These are phyloP conservation scores for Asterionellopsis glacialis DNA, from an alignment of 108 stramenopile species.

Conservation along the genomic window DNA sequence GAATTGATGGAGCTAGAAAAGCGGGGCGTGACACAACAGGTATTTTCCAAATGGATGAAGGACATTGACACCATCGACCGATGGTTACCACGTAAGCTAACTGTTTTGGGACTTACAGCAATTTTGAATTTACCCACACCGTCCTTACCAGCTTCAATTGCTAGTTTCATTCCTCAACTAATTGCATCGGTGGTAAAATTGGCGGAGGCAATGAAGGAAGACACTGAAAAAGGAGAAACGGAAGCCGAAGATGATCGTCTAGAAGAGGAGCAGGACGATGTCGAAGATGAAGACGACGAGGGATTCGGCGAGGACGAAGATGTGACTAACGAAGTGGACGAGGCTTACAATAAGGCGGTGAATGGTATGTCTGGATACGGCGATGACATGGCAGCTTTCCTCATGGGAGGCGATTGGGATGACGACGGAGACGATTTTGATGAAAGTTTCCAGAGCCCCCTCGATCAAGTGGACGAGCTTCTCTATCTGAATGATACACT, in stretches of 20 bases:
- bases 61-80: conserved; percentile 49
- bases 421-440: conserved; percentile 78
- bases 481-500: conserved; percentile 72
- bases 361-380: conserved; percentile 58
- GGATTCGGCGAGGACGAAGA: conserved; percentile 85
- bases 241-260: conserved; percentile 32
- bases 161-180: conserved; percentile 54
- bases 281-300: conserved; percentile 44
- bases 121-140: conserved; percentile 62
- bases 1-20: conserved; percentile 84
- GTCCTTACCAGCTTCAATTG: conserved; percentile 57
- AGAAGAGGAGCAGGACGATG: conserved; percentile 49
- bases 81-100: conserved; percentile 75
- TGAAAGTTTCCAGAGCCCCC: conserved; percentile 79
- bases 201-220: conserved; percentile 64
- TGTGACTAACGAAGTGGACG: conserved; percentile 77
- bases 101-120: conserved; percentile 70
- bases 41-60: conserved; percentile 78
- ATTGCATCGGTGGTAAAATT: conserved; percentile 57
- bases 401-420: conserved; percentile 81
- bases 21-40: conserved; percentile 76
- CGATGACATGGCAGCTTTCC: conserved; percentile 77
- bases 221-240: conserved; percentile 45
- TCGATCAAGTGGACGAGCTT: conserved; percentile 74
- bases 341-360: conserved; percentile 75